Percentiles rank a stretch among this genome's conserved stretches.
Conservation (phyloP, 2,329 filamentous ascomycete genomes). For the Cladosporium sp. region DNA sequence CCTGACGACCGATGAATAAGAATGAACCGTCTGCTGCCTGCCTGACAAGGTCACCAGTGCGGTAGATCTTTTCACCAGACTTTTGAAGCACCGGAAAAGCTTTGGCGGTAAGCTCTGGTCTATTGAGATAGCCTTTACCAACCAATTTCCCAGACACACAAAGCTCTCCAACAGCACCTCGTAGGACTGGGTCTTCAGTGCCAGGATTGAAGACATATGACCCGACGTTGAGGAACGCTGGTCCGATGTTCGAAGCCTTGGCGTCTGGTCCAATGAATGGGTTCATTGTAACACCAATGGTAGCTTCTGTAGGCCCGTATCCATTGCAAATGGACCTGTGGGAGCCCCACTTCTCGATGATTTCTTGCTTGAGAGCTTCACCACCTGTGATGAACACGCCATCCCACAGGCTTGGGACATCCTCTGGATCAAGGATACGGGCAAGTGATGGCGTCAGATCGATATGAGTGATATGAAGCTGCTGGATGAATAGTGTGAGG, state of each 20-base stretch:
- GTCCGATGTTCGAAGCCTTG: constrained; percentile 81
- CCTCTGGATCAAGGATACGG: constrained; percentile 68
- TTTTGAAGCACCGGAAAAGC: constrained; percentile 63
- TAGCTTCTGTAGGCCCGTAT: constrained; percentile 84
- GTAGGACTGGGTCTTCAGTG: constrained; percentile 65
- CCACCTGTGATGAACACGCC: constrained; percentile 93
- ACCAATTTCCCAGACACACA: constrained; percentile 84
- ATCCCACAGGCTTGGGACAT: constrained; percentile 71
- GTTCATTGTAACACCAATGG: constrained; percentile 88
- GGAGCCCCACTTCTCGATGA: constrained; percentile 78
- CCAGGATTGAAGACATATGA: constrained; percentile 69
- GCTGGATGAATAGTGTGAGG: constrained; percentile 65
- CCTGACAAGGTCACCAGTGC: constrained; percentile 83
- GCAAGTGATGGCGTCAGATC: constrained; percentile 88
- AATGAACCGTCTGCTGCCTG: constrained; percentile 76
- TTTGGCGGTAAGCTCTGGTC: constrained; percentile 69
- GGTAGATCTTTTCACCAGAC: constrained; percentile 57
- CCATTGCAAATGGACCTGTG: constrained; percentile 83
- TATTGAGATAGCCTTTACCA: constrained; percentile 82
- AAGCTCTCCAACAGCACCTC: constrained; percentile 78
- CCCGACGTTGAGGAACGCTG: constrained; percentile 81
- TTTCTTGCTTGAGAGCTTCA: constrained; percentile 82
- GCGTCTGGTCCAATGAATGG: constrained; percentile 73
- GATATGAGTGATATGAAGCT: constrained; percentile 77
- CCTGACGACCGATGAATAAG: constrained; percentile 79